phyloP scores from a whole-genome alignment of 176 grass and related monocot species.

The Chrysopogon serrulatus region DNA sequence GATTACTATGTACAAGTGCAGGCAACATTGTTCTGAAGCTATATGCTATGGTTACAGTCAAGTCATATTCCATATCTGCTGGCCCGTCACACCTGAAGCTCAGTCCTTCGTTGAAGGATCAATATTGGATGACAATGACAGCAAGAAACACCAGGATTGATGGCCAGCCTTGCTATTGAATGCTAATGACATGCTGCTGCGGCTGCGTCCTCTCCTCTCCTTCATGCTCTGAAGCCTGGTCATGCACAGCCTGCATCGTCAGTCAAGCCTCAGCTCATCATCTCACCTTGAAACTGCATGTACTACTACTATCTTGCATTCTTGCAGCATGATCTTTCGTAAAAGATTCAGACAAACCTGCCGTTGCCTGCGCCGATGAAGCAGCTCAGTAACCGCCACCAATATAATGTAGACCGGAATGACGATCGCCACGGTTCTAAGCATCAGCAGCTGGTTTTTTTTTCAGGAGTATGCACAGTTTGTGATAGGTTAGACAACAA shows the following conservation, averaged over 20 bases:
- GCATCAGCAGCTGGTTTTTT: slow-evolving; percentile 42
- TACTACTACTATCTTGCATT: background rate
- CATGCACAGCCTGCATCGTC: background rate
- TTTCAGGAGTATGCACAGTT: background rate
- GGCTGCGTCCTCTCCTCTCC: background rate
- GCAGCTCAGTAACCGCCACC: slow-evolving; percentile 31
- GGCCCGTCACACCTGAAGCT: background rate
- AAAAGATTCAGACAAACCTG: slow-evolving; percentile 28
- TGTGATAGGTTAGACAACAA: background rate
- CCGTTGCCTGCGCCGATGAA: slow-evolving; percentile 27
- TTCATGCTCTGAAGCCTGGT: background rate
- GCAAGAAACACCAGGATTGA: background rate
- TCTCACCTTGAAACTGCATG: background rate
- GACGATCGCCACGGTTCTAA: slow-evolving; percentile 54
- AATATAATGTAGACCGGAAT: slow-evolving; percentile 57
- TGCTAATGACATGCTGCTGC: slow-evolving; percentile 18
- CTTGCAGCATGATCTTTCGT: background rate
- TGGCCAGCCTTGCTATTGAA: slow-evolving; percentile 14
- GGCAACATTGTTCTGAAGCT: background rate
- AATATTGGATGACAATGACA: background rate
- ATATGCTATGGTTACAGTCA: background rate
- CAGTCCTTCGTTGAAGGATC: background rate
- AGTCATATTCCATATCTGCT: background rate
- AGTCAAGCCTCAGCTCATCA: background rate
- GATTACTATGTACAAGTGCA: background rate